Evolutionary conservation across 305 asterid genomes (phyloP), one percentile per base, ranked within the genome.

Genomic region (Plantago lanceolata): DNA sequence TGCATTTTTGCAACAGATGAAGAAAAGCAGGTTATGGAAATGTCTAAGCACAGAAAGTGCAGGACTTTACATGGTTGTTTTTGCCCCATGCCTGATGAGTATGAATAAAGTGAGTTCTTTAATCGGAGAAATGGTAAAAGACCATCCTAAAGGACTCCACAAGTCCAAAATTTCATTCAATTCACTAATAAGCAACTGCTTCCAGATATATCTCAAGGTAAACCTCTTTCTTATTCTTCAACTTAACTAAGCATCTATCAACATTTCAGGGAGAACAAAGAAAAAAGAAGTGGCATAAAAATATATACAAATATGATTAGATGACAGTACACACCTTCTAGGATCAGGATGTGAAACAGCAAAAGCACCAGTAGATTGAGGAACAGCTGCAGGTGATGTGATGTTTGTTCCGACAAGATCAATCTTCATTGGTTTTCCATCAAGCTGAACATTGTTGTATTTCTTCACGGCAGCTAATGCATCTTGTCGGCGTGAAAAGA

Each of bases 341-440:
- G 84, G 79, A 64, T 68, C 78, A 31, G 57, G 55, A 67, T 68
- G 65, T 29, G 82, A 52, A 65, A 68, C 75, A 17, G 62, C 75
- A 68, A 76, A 78, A 57, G 71, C 72, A 68, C 75, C 82, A 16
- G 65, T 48, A 65, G 79, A 1, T 26, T 75, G 79, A 61, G 53
- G 40, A 37, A 58, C 70, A 50, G 69, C 73, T 55, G 75, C 79
- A 55, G 81, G 47, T 20, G 71, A 26, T 24, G 84, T 57, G 52
- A 78, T 72, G 80, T 83, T 83, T 50, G 86, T 84, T 44, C 96
- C 96, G 16, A 85, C 90, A 56, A 92, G 80, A 73, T 89, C 98
- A 64, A 92, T 74, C 71, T 89, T 83, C 96, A 92, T 89, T 20
- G 98, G 98, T 69, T 89, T 92, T 51, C 96, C 98, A 56, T 92